phyloP scores from a whole-genome alignment of 2,329 filamentous ascomycete species.

The Dothistroma septosporum region DNA sequence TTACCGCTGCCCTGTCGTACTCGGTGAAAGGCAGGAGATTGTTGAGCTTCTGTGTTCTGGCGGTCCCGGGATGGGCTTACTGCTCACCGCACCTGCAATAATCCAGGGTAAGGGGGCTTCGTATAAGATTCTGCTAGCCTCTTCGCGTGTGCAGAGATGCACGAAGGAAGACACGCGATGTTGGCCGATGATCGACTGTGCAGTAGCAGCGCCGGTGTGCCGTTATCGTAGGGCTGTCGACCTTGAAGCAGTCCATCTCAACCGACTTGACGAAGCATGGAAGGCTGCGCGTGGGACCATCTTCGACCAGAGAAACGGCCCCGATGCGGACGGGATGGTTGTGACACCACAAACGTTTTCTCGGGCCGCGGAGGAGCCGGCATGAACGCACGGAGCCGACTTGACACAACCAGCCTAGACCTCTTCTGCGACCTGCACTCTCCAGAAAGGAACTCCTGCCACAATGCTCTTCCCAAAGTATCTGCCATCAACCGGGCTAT shows the following conservation, averaged over 20 bases:
- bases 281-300: background rate
- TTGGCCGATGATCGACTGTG: background rate
- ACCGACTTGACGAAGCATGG: background rate
- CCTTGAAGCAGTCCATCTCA: too few relatives aligned
- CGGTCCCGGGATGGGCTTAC: background rate
- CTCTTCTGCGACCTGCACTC: background rate
- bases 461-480: background rate
- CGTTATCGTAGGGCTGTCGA: background rate
- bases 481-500: too few relatives aligned
- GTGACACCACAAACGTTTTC: background rate
- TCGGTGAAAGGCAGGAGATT: constrained; percentile 5
- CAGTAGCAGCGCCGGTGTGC: background rate
- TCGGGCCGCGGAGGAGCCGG: background rate
- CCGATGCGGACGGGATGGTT: background rate
- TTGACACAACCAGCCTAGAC: background rate
- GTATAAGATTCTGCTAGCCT: background rate
- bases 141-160: background rate
- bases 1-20: background rate
- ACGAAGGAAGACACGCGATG: background rate
- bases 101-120: background rate
- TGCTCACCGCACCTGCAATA: background rate
- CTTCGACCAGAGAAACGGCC: background rate
- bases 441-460: background rate
- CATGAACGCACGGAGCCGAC: background rate
- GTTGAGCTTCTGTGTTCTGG: background rate